Evolutionary conservation across 1,284 basidiomycete species (phyloP).

Genomic region (Apiotrichum gamsii): DNA sequence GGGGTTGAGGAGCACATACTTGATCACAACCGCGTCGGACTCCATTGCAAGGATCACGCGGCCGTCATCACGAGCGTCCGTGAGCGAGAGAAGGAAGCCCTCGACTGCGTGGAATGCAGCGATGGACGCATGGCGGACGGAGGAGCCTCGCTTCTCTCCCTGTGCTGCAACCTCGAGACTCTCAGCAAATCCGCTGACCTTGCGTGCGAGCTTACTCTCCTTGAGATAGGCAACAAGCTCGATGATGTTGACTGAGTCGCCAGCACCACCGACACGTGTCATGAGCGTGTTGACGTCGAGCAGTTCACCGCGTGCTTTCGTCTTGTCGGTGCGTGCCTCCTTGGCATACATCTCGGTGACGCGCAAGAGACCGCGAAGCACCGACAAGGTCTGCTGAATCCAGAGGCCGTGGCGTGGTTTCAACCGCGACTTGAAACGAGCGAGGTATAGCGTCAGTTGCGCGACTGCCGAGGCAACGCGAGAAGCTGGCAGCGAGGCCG

Average conservation of each 20-base stretch:
- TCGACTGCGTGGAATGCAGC: constrained; percentile 80
- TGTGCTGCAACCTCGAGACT: no score
- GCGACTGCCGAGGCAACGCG: constrained; percentile 60
- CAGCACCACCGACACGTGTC: constrained; percentile 57
- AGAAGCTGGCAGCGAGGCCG: constrained; percentile 59
- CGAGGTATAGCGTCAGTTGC: constrained; percentile 75
- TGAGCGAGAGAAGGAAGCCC: constrained; percentile 73
- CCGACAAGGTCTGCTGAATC: constrained; percentile 67
- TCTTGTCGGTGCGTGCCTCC: constrained; percentile 26
- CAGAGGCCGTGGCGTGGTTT: constrained; percentile 69
- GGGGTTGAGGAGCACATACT: constrained; percentile 93
- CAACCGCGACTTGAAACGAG: constrained; percentile 69
- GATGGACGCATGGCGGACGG: constrained; percentile 49
- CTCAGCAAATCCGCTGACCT: constrained; percentile 73
- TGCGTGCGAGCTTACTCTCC: constrained; percentile 68
- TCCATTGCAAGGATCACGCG: constrained; percentile 47
- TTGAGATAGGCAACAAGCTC: constrained; percentile 79
- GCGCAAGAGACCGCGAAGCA: constrained; percentile 62
- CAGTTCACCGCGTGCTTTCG: constrained; percentile 34
- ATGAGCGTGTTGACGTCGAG: constrained; percentile 56
- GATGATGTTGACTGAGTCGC: constrained; percentile 65
- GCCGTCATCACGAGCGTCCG: constrained; percentile 70
- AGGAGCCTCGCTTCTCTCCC: neutral
- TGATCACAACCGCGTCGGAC: constrained; percentile 52
- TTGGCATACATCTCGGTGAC: constrained; percentile 54